Percentiles rank a stretch among this genome's conserved stretches.
Conservation (phyloP, 169 alveolate species). For the Eimeria maxima region DNA sequence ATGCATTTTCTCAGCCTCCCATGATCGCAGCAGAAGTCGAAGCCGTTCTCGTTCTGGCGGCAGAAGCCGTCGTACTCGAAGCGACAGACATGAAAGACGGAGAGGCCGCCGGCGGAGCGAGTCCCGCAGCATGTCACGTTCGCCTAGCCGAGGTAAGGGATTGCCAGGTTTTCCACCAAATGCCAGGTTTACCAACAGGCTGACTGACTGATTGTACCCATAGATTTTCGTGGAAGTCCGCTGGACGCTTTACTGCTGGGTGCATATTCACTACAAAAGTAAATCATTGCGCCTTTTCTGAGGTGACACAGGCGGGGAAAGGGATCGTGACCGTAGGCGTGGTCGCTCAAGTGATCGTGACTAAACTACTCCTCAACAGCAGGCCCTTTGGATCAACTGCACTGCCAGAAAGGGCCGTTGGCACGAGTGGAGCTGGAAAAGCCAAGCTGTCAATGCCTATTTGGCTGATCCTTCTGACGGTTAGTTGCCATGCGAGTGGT, state of each 20-base stretch:
- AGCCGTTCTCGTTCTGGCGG: slow-evolving; percentile 75
- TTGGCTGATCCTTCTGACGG: not conserved
- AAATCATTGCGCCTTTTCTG: not conserved
- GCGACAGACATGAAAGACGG: slow-evolving; percentile 72
- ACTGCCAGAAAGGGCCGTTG: not conserved
- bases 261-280: not conserved
- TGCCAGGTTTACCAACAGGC: not conserved
- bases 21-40: slow-evolving; percentile 76
- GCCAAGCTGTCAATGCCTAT: not conserved
- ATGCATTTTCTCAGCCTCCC: slow-evolving; percentile 42
- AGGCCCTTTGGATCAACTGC: not conserved
- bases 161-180: not conserved
- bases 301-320: slow-evolving; percentile 51
- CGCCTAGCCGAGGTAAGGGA: slow-evolving; percentile 61
- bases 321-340: slow-evolving; percentile 74
- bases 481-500: not conserved
- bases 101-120: slow-evolving; percentile 77
- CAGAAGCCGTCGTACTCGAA: slow-evolving; percentile 69
- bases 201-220: not conserved
- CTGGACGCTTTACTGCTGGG: not conserved
- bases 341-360: slow-evolving; percentile 70
- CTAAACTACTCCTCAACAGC: not conserved
- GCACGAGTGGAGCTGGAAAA: not conserved
- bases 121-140: slow-evolving; percentile 65
- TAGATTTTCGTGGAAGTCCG: not conserved